Evolutionary conservation across 441 rosid genomes (phyloP).

Genomic region (Capsella rubella): DNA sequence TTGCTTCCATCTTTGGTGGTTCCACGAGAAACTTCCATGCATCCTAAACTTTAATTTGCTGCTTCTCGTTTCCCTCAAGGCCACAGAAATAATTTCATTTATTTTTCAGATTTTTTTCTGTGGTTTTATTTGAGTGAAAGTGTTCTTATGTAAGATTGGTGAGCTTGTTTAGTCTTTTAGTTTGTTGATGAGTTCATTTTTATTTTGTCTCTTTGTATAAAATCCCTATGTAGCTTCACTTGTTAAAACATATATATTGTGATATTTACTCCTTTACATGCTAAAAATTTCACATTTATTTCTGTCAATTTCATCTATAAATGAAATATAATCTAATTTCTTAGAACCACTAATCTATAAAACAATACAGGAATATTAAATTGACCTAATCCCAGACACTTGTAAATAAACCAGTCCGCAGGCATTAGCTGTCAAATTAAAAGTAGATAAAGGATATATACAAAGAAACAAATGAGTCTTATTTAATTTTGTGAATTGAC

Average conservation of each 20-base stretch:
- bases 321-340: conserved; percentile 3
- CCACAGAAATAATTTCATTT: conserved; percentile 22
- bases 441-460: not conserved
- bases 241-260: not conserved
- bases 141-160: conserved; percentile 14
- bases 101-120: not conserved
- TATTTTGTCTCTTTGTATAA: conserved; percentile 12
- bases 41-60: conserved; percentile 19
- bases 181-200: conserved; percentile 21
- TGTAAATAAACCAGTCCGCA: not conserved
- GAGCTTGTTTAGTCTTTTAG: conserved; percentile 31
- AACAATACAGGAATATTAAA: not conserved
- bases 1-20: conserved; percentile 59
- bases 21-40: conserved; percentile 32
- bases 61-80: conserved; percentile 30
- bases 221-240: conserved; percentile 12
- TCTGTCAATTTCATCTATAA: not conserved
- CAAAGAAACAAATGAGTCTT: conserved; percentile 11
- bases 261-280: no score
- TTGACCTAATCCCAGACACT: not conserved
- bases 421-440: conserved; percentile 23
- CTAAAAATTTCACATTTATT: not conserved
- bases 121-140: conserved; percentile 25
- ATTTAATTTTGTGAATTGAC: conserved; percentile 6
- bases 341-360: not conserved